Conservation (phyloP, 768 basidiomycete species). For the Roridomyces roridus region DNA sequence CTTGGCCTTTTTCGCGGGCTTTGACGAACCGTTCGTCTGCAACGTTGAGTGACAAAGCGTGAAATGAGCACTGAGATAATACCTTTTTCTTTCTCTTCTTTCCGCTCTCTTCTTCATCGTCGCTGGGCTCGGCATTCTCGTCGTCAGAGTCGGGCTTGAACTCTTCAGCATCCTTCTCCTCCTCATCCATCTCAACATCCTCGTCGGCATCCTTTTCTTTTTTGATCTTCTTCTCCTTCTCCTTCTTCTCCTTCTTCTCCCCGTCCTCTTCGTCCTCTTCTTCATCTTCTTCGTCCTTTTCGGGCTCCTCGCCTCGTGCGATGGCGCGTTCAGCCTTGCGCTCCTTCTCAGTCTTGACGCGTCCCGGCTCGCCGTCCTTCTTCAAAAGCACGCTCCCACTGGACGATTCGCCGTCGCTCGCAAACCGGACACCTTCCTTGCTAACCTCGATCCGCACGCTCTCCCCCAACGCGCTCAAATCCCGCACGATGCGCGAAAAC, state of each 20-base stretch:
- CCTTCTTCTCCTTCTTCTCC: conserved; percentile 52
- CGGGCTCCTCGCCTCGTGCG: conserved; percentile 31
- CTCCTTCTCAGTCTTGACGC: conserved; percentile 50
- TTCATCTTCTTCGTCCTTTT: conserved; percentile 48
- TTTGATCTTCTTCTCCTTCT: conserved; percentile 50
- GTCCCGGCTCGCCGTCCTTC: conserved; percentile 64
- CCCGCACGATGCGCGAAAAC: conserved; percentile 92
- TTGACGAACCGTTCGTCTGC: conserved; percentile 44
- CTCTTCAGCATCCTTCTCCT: conserved; percentile 55
- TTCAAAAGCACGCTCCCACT: conserved; percentile 87
- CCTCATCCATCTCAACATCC: conserved; percentile 59
- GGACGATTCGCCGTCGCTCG: conserved; percentile 92
- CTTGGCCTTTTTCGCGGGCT: conserved; percentile 53
- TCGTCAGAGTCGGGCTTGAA: conserved; percentile 52
- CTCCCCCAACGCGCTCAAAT: conserved; percentile 90
- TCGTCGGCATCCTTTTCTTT: conserved; percentile 51
- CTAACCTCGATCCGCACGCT: conserved; percentile 93
- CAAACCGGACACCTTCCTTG: conserved; percentile 95
- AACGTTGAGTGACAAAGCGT: conserved; percentile 1
- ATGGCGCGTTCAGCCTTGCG: conserved; percentile 34
- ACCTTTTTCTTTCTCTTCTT: conserved; percentile 84
- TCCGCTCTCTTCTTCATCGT: conserved; percentile 52
- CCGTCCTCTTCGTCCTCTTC: conserved; percentile 42
- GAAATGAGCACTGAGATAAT: not conserved
- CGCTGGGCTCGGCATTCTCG: conserved; percentile 53